Evolutionary conservation across 2,329 filamentous ascomycete species (phyloP).

Genomic region (Didymella lethalis): DNA sequence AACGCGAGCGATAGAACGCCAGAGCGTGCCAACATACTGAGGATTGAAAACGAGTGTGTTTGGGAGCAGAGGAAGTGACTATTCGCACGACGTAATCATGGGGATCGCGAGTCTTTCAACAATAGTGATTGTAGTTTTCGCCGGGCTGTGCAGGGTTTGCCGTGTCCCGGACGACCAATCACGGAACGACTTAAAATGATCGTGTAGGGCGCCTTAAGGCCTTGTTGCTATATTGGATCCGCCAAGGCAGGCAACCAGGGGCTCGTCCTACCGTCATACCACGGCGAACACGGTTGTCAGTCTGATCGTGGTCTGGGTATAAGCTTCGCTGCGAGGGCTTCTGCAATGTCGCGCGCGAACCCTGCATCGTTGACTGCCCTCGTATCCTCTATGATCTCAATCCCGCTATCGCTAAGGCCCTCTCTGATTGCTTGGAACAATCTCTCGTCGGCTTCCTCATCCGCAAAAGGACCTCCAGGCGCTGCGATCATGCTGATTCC

Average conservation of each 20-base stretch:
- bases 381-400: slow-evolving; percentile 60
- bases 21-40: slow-evolving; percentile 28
- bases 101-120: slow-evolving; percentile 5
- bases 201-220: slow-evolving; percentile 15
- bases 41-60: not conserved
- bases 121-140: not conserved
- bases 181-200: slow-evolving; percentile 7
- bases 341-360: slow-evolving; percentile 60
- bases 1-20: slow-evolving; percentile 30
- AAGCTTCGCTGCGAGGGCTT: slow-evolving; percentile 48
- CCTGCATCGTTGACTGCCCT: slow-evolving; percentile 63
- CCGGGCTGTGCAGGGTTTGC: slow-evolving; percentile 4
- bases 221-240: slow-evolving; percentile 5
- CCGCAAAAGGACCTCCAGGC: slow-evolving; percentile 62
- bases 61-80: not conserved
- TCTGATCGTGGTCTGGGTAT: slow-evolving; percentile 7
- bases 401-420: slow-evolving; percentile 58
- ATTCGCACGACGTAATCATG: not conserved
- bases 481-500: slow-evolving; percentile 69
- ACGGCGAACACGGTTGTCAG: not conserved
- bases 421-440: slow-evolving; percentile 59
- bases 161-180: slow-evolving; percentile 13
- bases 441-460: slow-evolving; percentile 57
- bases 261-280: slow-evolving; percentile 4
- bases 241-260: slow-evolving; percentile 6